Conservation (phyloP, 1,139 yeast genomes). For the Zhuliangozyma parablackwelliae region DNA sequence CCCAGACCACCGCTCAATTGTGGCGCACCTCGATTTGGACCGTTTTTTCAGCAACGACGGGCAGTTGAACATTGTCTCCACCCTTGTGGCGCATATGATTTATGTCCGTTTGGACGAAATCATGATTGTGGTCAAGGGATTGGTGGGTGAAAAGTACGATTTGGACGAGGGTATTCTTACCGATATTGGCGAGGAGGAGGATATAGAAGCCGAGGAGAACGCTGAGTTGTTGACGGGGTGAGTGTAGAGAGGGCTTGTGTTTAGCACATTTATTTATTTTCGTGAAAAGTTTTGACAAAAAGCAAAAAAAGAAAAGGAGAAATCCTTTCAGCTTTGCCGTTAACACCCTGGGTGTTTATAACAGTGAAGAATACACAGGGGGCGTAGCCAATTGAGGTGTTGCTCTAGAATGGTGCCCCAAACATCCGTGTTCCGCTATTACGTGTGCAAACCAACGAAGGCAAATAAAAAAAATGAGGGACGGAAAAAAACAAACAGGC, state of each 20-base stretch:
- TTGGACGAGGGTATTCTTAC: slow-evolving; percentile 8
- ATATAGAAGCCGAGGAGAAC: slow-evolving; percentile 2
- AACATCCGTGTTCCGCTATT: no score
- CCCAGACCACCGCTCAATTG: slow-evolving; percentile 14
- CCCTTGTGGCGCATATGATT: slow-evolving; percentile 29
- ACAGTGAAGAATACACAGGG: no score
- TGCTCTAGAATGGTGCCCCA: no score
- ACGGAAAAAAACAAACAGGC: background rate
- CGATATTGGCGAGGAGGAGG: slow-evolving; percentile 6
- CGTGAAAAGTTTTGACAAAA: no score
- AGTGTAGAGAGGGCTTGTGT: background rate
- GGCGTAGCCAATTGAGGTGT: no score
- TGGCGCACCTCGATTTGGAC: slow-evolving; percentile 22
- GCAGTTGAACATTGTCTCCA: slow-evolving; percentile 24
- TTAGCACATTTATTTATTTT: no score
- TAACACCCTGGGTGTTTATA: no score
- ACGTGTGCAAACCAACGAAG: no score
- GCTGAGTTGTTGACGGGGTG: slow-evolving; percentile 1
- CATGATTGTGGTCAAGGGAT: slow-evolving; percentile 25
- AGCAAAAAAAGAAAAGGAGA: no score
- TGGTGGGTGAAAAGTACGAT: slow-evolving; percentile 37
- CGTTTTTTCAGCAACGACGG: slow-evolving; percentile 32
- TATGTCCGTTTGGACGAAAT: slow-evolving; percentile 30
- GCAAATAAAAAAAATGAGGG: slow-evolving; percentile 3
- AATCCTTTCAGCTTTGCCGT: no score